phyloP scores from a whole-genome alignment of 1,284 basidiomycete genomes.

The Moesziomyces aphidis region DNA sequence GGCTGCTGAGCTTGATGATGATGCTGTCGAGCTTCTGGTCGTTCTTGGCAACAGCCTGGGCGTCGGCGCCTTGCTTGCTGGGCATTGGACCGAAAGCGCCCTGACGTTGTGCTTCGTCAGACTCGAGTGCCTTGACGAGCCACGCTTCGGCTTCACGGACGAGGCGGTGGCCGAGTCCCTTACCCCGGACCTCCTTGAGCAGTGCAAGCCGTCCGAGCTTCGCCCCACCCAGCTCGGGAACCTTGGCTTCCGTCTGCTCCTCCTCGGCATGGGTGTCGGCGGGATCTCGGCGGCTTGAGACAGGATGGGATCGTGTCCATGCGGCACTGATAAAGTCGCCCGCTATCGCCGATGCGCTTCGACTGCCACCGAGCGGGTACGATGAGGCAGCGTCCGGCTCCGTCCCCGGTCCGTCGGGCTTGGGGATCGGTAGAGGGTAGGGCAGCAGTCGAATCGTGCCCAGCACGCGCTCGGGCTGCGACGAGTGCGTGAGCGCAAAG shows the following conservation, averaged over 20 bases:
- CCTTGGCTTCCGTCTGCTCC: conserved; percentile 6
- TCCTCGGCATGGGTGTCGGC: conserved; percentile 32
- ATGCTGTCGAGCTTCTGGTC: conserved; percentile 27
- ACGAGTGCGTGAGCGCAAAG: conserved; percentile 24
- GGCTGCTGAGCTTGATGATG: conserved; percentile 51
- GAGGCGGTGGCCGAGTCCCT: conserved; percentile 32
- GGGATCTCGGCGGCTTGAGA: conserved; percentile 14
- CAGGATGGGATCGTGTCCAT: conserved; percentile 9
- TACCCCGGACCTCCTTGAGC: conserved; percentile 41
- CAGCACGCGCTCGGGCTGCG: conserved; percentile 6
- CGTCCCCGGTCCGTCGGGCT: conserved; percentile 18
- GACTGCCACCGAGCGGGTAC: conserved; percentile 32
- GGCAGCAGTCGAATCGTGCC: conserved; percentile 40
- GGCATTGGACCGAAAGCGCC: conserved; percentile 39
- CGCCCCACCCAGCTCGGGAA: conserved; percentile 31
- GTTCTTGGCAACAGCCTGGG: neutral
- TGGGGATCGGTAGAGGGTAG: conserved; percentile 38
- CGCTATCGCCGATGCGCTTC: conserved; percentile 31
- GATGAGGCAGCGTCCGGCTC: conserved; percentile 25
- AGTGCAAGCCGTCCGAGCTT: conserved; percentile 45
- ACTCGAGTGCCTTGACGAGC: conserved; percentile 13
- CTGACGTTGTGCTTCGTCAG: conserved; percentile 11
- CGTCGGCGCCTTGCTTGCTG: conserved; percentile 1
- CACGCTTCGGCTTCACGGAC: conserved; percentile 37
- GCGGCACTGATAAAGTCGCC: conserved; percentile 38